Evolutionary conservation across 495 filamentous ascomycete genomes (phyloP).

Genomic region (Sabuloglossum arenarium): DNA sequence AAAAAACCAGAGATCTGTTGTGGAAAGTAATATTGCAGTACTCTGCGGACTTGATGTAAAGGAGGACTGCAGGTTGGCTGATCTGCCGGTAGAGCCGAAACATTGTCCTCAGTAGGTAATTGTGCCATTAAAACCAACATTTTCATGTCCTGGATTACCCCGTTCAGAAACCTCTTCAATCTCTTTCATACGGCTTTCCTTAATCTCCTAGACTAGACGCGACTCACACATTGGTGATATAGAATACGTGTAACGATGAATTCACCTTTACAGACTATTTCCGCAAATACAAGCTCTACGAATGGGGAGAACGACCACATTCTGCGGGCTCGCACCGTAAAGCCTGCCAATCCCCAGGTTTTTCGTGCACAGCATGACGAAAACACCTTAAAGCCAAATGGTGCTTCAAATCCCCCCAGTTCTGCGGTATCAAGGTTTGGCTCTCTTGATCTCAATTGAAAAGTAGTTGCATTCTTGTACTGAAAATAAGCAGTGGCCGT

Average conservation of each 20-base stretch:
- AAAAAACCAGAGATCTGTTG: no score
- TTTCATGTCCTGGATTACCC: neutral
- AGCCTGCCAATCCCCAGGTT: conserved; percentile 18
- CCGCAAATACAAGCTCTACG: conserved; percentile 1
- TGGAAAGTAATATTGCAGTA: neutral
- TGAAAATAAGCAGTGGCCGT: conserved; percentile 35
- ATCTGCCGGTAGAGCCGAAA: neutral
- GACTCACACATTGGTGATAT: neutral
- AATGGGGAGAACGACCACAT: conserved; percentile 16
- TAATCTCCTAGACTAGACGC: neutral
- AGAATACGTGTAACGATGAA: neutral
- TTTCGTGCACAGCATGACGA: conserved; percentile 17
- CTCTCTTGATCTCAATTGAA: no score
- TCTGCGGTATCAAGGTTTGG: conserved; percentile 10
- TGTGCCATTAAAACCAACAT: neutral
- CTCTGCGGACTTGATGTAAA: no score
- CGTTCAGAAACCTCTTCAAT: neutral
- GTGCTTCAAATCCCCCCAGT: neutral
- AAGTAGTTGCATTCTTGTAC: neutral
- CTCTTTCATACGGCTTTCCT: neutral
- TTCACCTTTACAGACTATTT: neutral
- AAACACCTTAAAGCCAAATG: conserved; percentile 8
- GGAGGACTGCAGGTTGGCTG: no score
- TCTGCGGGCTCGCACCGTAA: conserved; percentile 20
- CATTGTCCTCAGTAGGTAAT: neutral